Evolutionary conservation across 768 basidiomycete species (phyloP), one percentile per base, ranked within the genome.

Genomic region (Lyophyllum shimeji): DNA sequence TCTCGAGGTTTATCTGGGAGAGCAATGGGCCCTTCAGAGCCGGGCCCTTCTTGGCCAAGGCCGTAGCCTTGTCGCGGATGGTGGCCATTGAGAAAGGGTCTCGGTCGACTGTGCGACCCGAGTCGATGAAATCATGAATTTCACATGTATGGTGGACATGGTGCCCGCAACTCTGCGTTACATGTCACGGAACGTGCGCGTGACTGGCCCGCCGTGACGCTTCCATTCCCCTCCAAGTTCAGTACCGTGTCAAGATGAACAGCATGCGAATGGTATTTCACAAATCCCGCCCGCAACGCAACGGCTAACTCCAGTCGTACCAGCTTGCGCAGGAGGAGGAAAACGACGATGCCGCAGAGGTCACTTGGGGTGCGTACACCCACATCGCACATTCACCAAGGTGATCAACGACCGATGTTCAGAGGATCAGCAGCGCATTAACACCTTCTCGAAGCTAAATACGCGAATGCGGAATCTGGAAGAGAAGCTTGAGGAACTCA

Each of bases 351-450:
- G 77, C 79, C 17, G 81, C 82, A 20, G 89, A 93, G 68, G 91
- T 94, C 47, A 90, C 89, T 33, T 93, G 90, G 91, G 91, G 91
- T 90, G 57, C 58, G 79, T 62, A 43, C 40, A 49, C 25, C 29
- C 42, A 12, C 9, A 20, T 43, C 29, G n/a, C n/a, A n/a, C n/a
- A n/a, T 47, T 18, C 34, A 55, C 52, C n/a, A 53, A 24, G 42
- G 53, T 57, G 33, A 62, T 55, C 50, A 37, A 45, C 52, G 27
- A 37, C 12, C 37, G 46, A 39, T 37, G n/a, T 50, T 39, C 63
- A 89, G 84, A 84, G 78, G 93, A 95, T 69, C 95, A 98, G 69
- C 86, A 94, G 61, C 83, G 84, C 25, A 98, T 98, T 74, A 96
- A 88, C 73, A 79, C 84, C 0, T 97, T 98, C 69, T 96, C 94